phyloP scores from a whole-genome alignment of 805 yeast genomes.

The Wickerhamiella nectarea region DNA sequence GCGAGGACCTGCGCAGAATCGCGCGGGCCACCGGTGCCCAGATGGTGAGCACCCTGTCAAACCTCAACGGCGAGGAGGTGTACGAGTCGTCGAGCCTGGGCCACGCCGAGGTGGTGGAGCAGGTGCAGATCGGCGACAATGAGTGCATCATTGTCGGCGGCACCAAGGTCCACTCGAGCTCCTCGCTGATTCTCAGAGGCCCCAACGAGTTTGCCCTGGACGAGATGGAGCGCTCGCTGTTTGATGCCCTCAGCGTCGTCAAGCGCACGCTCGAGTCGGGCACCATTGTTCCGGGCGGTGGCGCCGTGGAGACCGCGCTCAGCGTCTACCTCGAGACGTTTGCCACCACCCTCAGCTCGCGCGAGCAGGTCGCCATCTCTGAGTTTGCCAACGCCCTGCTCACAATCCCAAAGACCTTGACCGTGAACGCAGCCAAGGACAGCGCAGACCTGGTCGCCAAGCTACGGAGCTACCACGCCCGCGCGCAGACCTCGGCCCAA shows the following conservation, averaged over 20 bases:
- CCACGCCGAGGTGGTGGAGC: conserved; percentile 77
- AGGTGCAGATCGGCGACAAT: conserved; percentile 85
- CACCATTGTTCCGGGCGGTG: conserved; percentile 95
- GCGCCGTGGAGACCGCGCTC: conserved; percentile 95
- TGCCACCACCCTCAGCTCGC: conserved; percentile 93
- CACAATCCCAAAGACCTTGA: conserved; percentile 89
- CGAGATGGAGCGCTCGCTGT: conserved; percentile 96
- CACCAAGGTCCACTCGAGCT: conserved; percentile 78
- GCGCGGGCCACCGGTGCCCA: conserved; percentile 98
- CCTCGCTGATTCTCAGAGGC: conserved; percentile 88
- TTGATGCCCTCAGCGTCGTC: conserved; percentile 86
- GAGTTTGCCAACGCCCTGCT: conserved; percentile 88
- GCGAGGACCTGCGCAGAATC: conserved; percentile 90
- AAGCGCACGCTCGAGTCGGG: conserved; percentile 94
- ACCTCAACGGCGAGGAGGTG: conserved; percentile 90
- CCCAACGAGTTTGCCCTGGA: conserved; percentile 86
- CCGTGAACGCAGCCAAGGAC: conserved; percentile 96
- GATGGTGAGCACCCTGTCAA: conserved; percentile 70
- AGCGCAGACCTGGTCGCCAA: conserved; percentile 89
- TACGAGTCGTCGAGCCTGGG: conserved; percentile 80
- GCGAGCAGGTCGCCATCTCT: conserved; percentile 96
- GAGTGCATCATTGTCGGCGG: conserved; percentile 90
- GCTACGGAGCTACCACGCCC: conserved; percentile 90
- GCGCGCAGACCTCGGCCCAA: conserved; percentile 72
- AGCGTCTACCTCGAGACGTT: conserved; percentile 90